Conservation (phyloP, 768 basidiomycete species). For the Lactarius quietus region DNA sequence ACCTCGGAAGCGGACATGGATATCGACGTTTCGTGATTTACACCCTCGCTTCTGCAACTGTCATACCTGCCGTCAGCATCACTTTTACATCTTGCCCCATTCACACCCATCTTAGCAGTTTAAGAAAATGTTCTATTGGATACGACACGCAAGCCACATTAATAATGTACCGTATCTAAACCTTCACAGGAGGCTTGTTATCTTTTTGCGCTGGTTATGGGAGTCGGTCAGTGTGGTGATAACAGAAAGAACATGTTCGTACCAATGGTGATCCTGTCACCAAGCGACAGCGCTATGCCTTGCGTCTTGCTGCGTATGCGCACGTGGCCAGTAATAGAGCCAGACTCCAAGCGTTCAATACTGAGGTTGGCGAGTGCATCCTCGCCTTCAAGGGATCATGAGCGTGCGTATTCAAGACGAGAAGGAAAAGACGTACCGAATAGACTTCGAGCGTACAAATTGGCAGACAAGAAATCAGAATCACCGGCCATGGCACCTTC, state of each 20-base stretch:
- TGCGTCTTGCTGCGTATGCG: conserved; percentile 97
- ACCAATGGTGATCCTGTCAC: conserved; percentile 80
- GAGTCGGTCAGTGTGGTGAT: neutral
- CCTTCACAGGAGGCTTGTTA: conserved; percentile 17
- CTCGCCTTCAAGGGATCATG: conserved; percentile 56
- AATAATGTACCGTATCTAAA: conserved; percentile 24
- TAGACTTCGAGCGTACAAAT: conserved; percentile 91
- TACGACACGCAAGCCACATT: conserved; percentile 1
- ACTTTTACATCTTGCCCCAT: neutral
- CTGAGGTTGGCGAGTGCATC: conserved; percentile 95
- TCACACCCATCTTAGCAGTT: conserved; percentile 10
- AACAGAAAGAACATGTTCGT: conserved; percentile 21
- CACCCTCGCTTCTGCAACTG: neutral
- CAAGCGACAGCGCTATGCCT: conserved; percentile 91
- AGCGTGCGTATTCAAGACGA: conserved; percentile 1
- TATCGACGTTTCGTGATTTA: conserved; percentile 22
- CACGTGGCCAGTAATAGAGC: conserved; percentile 86
- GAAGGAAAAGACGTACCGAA: conserved; percentile 62
- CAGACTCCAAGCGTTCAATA: conserved; percentile 80
- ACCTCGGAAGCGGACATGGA: conserved; percentile 22
- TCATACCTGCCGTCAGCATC: neutral
- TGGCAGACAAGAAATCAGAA: conserved; percentile 95
- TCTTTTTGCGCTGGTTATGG: conserved; percentile 24
- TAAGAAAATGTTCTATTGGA: conserved; percentile 16
- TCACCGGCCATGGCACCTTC: conserved; percentile 86